phyloP scores from a whole-genome alignment of 2,329 filamentous ascomycete genomes.

The Colletotrichum zoysiae region DNA sequence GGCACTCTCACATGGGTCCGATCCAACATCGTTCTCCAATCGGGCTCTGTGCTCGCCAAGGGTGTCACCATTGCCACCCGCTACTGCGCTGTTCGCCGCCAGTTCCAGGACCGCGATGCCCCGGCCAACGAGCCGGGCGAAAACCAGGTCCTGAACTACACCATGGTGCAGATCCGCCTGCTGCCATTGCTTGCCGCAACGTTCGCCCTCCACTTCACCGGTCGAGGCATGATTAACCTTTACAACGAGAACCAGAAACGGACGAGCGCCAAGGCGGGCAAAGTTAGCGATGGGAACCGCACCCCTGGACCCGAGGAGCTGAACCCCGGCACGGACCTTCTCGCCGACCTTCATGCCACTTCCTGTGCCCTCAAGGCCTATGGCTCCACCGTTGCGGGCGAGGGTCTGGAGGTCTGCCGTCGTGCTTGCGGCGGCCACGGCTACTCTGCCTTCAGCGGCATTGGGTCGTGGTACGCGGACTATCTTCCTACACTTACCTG shows the following conservation, averaged over 20 bases:
- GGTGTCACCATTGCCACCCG: slow-evolving; percentile 83
- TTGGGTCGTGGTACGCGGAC: slow-evolving; percentile 80
- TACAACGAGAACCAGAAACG: slow-evolving; percentile 80
- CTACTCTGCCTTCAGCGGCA: slow-evolving; percentile 81
- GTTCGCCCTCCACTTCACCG: slow-evolving; percentile 84
- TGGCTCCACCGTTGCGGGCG: slow-evolving; percentile 77
- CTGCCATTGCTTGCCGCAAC: slow-evolving; percentile 79
- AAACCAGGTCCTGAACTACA: slow-evolving; percentile 84
- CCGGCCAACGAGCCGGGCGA: slow-evolving; percentile 69
- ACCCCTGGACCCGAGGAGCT: slow-evolving; percentile 77
- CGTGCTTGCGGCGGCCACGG: slow-evolving; percentile 83
- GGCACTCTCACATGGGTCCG: slow-evolving; percentile 83
- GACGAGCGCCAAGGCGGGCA: slow-evolving; percentile 64
- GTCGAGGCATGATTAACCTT: slow-evolving; percentile 79
- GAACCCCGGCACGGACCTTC: slow-evolving; percentile 70
- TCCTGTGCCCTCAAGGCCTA: slow-evolving; percentile 82
- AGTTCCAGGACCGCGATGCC: slow-evolving; percentile 82
- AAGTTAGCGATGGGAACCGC: slow-evolving; percentile 58
- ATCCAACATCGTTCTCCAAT: slow-evolving; percentile 79
- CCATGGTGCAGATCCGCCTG: slow-evolving; percentile 82
- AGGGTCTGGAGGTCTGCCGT: slow-evolving; percentile 80
- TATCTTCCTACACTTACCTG: slow-evolving; percentile 78
- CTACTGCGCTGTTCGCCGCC: slow-evolving; percentile 79
- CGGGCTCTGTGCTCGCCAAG: slow-evolving; percentile 77
- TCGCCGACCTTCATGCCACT: slow-evolving; percentile 82